A percentile compares a stretch with the other conserved stretches of the same genome.
Conservation (phyloP, 2,329 filamentous ascomycete species). For the Pseudogymnoascus sp. region DNA sequence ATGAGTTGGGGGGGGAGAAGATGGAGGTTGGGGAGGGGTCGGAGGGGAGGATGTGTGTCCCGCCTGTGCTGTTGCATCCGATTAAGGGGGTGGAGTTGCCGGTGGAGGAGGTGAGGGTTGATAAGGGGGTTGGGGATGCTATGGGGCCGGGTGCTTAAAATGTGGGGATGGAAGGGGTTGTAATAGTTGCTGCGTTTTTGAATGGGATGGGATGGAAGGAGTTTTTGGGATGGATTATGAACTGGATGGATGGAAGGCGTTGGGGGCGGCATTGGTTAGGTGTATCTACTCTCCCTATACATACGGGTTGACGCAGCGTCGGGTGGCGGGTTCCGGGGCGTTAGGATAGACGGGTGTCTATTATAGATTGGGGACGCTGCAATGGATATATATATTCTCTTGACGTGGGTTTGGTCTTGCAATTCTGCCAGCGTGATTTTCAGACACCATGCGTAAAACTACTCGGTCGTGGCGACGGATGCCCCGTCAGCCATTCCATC, state of each 20-base stretch:
- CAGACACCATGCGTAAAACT: neutral
- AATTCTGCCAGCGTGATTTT: neutral
- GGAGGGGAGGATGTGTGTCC: conserved; percentile 83
- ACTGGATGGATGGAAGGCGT: neutral
- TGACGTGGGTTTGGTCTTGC: neutral
- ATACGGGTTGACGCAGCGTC: neutral
- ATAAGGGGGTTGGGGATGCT: conserved; percentile 18
- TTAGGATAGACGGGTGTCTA: neutral
- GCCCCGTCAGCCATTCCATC: too few relatives aligned
- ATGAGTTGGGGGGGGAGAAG: conserved; percentile 69
- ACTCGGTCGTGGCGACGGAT: too few relatives aligned
- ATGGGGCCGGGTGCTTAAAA: conserved; percentile 27
- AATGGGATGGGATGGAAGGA: neutral
- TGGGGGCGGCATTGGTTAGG: neutral
- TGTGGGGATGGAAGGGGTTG: neutral
- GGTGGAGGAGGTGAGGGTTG: conserved; percentile 18
- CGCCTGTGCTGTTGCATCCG: conserved; percentile 82
- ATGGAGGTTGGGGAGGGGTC: conserved; percentile 47
- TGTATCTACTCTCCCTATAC: neutral
- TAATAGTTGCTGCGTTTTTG: neutral
- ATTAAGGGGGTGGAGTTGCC: conserved; percentile 64
- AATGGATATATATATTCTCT: conserved; percentile 3
- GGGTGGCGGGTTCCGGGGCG: neutral
- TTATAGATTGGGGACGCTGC: neutral
- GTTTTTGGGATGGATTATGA: neutral